phyloP scores from a whole-genome alignment of 768 basidiomycete species.

The Epithele typhae region DNA sequence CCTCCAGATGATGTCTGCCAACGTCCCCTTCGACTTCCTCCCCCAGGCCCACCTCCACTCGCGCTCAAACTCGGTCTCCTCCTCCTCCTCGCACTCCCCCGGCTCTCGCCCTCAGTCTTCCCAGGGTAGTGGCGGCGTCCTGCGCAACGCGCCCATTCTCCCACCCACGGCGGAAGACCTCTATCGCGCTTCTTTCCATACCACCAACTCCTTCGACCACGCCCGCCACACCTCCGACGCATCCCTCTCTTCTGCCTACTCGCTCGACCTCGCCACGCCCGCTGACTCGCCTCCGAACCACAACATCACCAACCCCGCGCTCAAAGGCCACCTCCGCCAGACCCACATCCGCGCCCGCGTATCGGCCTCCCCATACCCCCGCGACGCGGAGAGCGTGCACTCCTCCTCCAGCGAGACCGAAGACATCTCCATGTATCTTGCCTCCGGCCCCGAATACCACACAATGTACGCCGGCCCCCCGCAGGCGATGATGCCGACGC shows the following conservation, averaged over 20 bases:
- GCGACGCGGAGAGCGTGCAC: constrained; percentile 81
- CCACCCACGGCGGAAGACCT: constrained; percentile 61
- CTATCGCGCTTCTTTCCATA: constrained; percentile 63
- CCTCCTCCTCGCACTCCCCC: constrained; percentile 68
- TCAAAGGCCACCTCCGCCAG: constrained; percentile 74
- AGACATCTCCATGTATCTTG: constrained; percentile 75
- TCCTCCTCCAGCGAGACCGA: constrained; percentile 89
- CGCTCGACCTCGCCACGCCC: constrained; percentile 41
- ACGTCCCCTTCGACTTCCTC: constrained; percentile 68
- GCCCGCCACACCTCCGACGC: constrained; percentile 36
- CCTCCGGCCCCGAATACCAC: constrained; percentile 55
- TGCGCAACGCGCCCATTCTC: constrained; percentile 48
- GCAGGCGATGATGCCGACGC: constrained; percentile 26
- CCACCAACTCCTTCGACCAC: constrained; percentile 44
- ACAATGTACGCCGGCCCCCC: constrained; percentile 51
- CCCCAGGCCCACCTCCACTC: constrained; percentile 62
- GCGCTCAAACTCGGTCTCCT: constrained; percentile 75
- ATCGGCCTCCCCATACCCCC: constrained; percentile 80
- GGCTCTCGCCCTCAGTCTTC: constrained; percentile 76
- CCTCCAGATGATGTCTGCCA: constrained; percentile 66
- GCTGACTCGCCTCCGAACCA: constrained; percentile 71
- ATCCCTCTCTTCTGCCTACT: constrained; percentile 40
- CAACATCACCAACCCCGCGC: constrained; percentile 68
- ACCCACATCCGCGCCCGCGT: constrained; percentile 77
- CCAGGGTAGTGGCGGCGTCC: constrained; percentile 51